Evolutionary conservation across 805 yeast species (phyloP).

Genomic region (Candida easanensis): DNA sequence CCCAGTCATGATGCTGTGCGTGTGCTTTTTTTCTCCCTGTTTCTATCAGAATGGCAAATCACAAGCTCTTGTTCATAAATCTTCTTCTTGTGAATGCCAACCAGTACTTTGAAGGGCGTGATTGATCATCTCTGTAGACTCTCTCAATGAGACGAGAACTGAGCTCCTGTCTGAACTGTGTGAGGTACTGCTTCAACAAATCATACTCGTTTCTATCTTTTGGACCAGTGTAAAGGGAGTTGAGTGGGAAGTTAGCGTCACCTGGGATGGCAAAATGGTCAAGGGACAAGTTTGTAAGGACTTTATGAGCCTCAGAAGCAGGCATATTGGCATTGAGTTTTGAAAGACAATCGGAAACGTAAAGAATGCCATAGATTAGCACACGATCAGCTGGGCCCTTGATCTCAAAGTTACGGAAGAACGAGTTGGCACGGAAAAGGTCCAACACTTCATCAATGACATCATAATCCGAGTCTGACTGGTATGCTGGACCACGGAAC

Average conservation of each 20-base stretch:
- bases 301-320: slow-evolving; percentile 57
- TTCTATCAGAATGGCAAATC: too few species aligned
- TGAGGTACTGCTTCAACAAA: slow-evolving; percentile 73
- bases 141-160: slow-evolving; percentile 75
- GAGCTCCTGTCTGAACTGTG: slow-evolving; percentile 93
- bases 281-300: slow-evolving; percentile 79
- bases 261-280: slow-evolving; percentile 94
- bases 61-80: slow-evolving; percentile 88
- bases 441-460: slow-evolving; percentile 89
- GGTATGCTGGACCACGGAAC: slow-evolving; percentile 90
- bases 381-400: slow-evolving; percentile 93
- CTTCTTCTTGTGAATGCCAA: slow-evolving; percentile 91
- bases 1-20: not conserved
- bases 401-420: slow-evolving; percentile 95
- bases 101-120: slow-evolving; percentile 87
- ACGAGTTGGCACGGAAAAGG: slow-evolving; percentile 91
- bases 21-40: not conserved
- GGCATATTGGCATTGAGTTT: slow-evolving; percentile 49
- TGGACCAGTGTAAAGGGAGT: slow-evolving; percentile 73
- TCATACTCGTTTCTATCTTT: slow-evolving; percentile 73
- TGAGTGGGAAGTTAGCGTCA: slow-evolving; percentile 90
- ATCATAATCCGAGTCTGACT: slow-evolving; percentile 75
- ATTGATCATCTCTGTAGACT: slow-evolving; percentile 58
- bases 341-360: slow-evolving; percentile 79
- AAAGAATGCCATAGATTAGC: slow-evolving; percentile 89